A percentile compares a stretch with the other conserved stretches of the same genome.
These are phyloP conservation scores for Lentinula guzmanii DNA, from an alignment of 768 basidiomycete genomes.

Conservation along the genomic window DNA sequence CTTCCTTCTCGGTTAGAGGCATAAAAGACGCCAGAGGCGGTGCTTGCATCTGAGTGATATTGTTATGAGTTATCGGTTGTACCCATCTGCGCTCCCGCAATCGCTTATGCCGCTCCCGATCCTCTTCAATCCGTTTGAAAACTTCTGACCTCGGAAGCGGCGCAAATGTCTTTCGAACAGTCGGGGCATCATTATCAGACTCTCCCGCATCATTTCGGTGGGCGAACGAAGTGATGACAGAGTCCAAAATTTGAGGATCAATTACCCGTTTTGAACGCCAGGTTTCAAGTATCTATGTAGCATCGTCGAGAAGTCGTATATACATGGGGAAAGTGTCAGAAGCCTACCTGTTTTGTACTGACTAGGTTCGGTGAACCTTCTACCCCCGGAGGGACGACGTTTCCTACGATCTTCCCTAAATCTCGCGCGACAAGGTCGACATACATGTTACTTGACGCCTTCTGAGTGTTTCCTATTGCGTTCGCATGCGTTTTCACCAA, in stretches of 20 bases:
- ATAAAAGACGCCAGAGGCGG: slow-evolving; percentile 54
- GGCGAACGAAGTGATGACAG: slow-evolving; percentile 53
- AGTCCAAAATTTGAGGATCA: slow-evolving; percentile 72
- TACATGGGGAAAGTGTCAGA: not conserved
- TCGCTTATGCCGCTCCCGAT: slow-evolving; percentile 88
- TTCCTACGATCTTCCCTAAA: slow-evolving; percentile 69
- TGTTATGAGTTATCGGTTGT: slow-evolving; percentile 61
- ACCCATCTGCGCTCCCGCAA: slow-evolving; percentile 89
- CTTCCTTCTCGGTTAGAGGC: slow-evolving; percentile 45
- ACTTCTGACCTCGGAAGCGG: slow-evolving; percentile 61
- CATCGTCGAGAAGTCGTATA: not conserved
- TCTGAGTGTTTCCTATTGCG: slow-evolving; percentile 29
- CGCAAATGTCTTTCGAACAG: slow-evolving; percentile 9
- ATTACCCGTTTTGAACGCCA: slow-evolving; percentile 85
- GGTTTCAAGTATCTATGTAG: slow-evolving; percentile 87
- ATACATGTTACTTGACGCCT: slow-evolving; percentile 49
- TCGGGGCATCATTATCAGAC: slow-evolving; percentile 12
- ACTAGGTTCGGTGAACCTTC: slow-evolving; percentile 84
- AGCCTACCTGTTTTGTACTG: slow-evolving; percentile 76
- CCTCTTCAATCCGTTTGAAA: slow-evolving; percentile 85
- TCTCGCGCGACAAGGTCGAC: slow-evolving; percentile 77
- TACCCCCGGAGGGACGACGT: slow-evolving; percentile 84
- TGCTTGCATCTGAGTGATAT: slow-evolving; percentile 28
- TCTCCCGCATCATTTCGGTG: slow-evolving; percentile 27
- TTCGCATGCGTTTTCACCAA: slow-evolving; percentile 56